phyloP scores from a whole-genome alignment of 1,284 basidiomycete genomes.

The Leccinum huronense region DNA sequence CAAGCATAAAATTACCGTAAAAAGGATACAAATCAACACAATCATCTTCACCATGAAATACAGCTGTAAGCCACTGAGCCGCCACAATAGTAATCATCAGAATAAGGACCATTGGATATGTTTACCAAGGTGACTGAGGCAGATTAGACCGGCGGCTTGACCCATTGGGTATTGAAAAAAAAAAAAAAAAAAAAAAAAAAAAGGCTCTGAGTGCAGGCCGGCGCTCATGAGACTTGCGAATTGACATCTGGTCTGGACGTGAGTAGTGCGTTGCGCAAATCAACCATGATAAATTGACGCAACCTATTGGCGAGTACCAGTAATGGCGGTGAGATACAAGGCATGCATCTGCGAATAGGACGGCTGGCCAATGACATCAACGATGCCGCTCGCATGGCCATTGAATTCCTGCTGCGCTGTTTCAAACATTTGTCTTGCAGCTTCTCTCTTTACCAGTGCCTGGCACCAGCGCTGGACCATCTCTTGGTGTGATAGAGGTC shows the following conservation, averaged over 20 bases:
- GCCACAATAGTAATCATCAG: background rate
- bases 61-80: background rate
- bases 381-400: background rate
- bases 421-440: background rate
- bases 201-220: background rate
- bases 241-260: background rate
- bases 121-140: background rate
- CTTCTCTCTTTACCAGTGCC: background rate
- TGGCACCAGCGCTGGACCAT: background rate
- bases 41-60: background rate
- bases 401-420: background rate
- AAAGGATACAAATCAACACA: background rate
- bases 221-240: background rate
- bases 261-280: background rate
- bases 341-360: background rate
- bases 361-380: background rate
- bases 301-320: background rate
- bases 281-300: background rate
- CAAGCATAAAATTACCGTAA: background rate
- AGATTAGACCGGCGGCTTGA: background rate
- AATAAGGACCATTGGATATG: background rate
- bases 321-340: background rate
- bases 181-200: no score
- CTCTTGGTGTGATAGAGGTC: background rate
- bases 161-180: background rate